Evolutionary conservation across 176 grass and related monocot species (phyloP).

Genomic region (Elaeis guineensis): DNA sequence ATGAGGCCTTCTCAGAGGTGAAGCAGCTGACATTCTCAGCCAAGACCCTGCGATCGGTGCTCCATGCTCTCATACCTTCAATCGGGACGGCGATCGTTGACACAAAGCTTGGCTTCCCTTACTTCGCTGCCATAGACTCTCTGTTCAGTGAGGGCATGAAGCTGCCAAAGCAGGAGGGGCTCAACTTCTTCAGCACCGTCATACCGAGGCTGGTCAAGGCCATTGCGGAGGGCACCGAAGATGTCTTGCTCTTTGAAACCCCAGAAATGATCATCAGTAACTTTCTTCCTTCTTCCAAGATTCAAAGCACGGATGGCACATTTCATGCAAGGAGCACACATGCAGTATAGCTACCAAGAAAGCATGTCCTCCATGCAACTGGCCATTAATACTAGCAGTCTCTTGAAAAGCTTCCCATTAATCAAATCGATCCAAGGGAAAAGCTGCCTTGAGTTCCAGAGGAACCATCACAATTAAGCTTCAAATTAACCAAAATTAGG

Average conservation of each 20-base stretch:
- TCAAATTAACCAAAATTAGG: too few species aligned
- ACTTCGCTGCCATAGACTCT: conserved; percentile 72
- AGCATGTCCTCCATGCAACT: too few species aligned
- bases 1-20: conserved; percentile 72
- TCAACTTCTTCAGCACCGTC: conserved; percentile 22
- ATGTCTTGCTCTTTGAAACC: conserved; percentile 68
- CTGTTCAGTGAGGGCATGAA: conserved; percentile 54
- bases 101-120: conserved; percentile 36
- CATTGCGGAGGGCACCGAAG: conserved; percentile 40
- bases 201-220: conserved; percentile 52
- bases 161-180: conserved; percentile 17
- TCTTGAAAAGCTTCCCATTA: too few species aligned
- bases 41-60: conserved; percentile 31
- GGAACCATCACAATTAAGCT: too few species aligned
- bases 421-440: too few species aligned
- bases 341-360: too few species aligned
- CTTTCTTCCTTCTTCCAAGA: neutral
- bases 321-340: too few species aligned
- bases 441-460: too few species aligned
- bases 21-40: conserved; percentile 51
- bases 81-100: conserved; percentile 32
- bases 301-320: too few species aligned
- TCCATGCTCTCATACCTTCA: conserved; percentile 41
- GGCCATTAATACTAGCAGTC: too few species aligned
- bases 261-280: conserved; percentile 64